phyloP scores from a whole-genome alignment of 306 rosid species.

The Vigna radiata region DNA sequence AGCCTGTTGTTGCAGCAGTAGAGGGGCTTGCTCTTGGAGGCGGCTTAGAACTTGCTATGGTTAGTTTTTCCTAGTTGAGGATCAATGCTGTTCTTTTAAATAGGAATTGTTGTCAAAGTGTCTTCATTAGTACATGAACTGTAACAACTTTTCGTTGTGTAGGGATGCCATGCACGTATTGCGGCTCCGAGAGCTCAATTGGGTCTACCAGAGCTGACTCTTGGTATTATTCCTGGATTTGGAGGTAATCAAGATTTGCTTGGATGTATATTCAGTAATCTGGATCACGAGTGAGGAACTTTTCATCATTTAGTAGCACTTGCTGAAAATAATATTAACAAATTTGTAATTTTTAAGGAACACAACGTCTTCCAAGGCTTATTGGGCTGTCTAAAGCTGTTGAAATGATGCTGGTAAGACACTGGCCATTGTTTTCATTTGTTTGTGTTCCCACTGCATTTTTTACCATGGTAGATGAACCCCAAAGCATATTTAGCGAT shows the following conservation, averaged over 20 bases:
- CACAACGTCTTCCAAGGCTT: slow-evolving; percentile 99
- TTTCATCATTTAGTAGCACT: slow-evolving; percentile 16
- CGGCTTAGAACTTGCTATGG: slow-evolving; percentile 96
- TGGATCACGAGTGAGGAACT: slow-evolving; percentile 19
- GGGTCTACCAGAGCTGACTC: slow-evolving; percentile 93
- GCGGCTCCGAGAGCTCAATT: slow-evolving; percentile 86
- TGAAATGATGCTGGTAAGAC: slow-evolving; percentile 92
- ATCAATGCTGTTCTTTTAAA: not conserved
- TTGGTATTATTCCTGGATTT: slow-evolving; percentile 94
- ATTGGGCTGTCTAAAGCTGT: slow-evolving; percentile 79
- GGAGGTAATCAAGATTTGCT: slow-evolving; percentile 71
- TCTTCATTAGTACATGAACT: slow-evolving; percentile 28
- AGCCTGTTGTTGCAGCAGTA: slow-evolving; percentile 92
- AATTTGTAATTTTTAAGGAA: slow-evolving; percentile 62
- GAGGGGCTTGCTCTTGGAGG: slow-evolving; percentile 99
- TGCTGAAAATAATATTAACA: slow-evolving; percentile 42
- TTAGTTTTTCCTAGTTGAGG: slow-evolving; percentile 53
- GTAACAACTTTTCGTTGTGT: slow-evolving; percentile 35
- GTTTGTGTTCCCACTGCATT: slow-evolving; percentile 32
- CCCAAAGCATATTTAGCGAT: not conserved
- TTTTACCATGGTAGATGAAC: slow-evolving; percentile 3
- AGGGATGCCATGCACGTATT: slow-evolving; percentile 97
- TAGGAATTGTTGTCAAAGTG: slow-evolving; percentile 2
- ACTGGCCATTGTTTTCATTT: not conserved
- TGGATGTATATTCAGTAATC: slow-evolving; percentile 15